Base-by-base conservation (phyloP, 1,139 yeast species). In the Yamadazyma spencermartinsiae region DNA sequence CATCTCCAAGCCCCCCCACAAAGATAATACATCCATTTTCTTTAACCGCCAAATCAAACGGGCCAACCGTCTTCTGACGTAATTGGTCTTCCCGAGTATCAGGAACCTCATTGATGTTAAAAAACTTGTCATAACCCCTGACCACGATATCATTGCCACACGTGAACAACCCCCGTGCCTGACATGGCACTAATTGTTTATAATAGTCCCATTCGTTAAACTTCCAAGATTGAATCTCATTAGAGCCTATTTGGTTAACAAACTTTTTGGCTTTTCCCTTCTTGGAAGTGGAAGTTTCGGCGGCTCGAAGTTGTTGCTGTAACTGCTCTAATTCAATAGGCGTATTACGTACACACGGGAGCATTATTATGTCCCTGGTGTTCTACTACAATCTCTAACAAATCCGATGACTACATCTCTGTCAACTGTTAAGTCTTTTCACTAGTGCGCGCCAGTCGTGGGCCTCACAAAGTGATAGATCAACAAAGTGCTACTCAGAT, bases 21-120 rank as follows among this genome's bases (percentile, higher is more conserved):
- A 94, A 80, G 2, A 87, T 81, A 44, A 94, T 89, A 55, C 98
- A 92, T 0, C 99, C 99, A 55, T 92, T 94, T 43, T 94, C 95
- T 57, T 92, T 92, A 29, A 84, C 70, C 0, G 97, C 82, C 4
- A 89, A 75, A 14, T 76, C 79, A 57, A 85, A 92, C 0, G 97
- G 97, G 0, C 96, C 97, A 1, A 30, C 23, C 0, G 95, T 83
- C 16, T 69, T 54, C 1, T 51, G 41, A 26, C 58, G 52, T 18
- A 90, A 59, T 48, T 56, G 54, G 0, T 62, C 65, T 68, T 80
- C 71, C 38, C 65, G 72, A 0, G 95, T 84, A 3, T 51, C 51
- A 0, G 65, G 51, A 1, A 76, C 72, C 55, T 94, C 98, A 41
- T 72, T 77, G 9, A 88, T 69, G 54, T 86, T 90, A 74, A 89